Base-by-base conservation (phyloP, 1,284 basidiomycete genomes). In the Marasmius sp. region DNA sequence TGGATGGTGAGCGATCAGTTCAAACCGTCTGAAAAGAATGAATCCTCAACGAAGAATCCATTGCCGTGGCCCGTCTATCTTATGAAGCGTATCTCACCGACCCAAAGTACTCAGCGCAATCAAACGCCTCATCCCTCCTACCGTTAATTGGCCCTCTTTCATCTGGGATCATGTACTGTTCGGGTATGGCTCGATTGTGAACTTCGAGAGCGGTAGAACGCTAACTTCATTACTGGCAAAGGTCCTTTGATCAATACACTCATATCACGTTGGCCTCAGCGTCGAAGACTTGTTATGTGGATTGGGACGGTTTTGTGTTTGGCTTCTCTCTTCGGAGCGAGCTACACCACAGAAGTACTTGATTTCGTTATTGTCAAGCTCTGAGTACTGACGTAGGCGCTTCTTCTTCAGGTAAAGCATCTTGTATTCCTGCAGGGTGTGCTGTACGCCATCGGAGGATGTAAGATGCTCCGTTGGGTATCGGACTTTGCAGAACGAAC, bases 351-450 rank as follows among this genome's bases (percentile, higher is more conserved):
- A 11, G 69, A 70, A 59, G 75, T 74, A 59, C 34, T 27, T 27
- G 27, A 27, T 27, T 27, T 27, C 27, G 27, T 27, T 27, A 27
- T 27, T 5, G 2, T 27, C 2, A 5, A 27, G 27, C 5, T 27
- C 27, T 27, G 27, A 27, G 27, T 27, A 5, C 27, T 27, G 27
- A 27, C 27, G 27, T 5, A 27, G 27, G 27, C 27, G 27, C 27
- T 27, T 27, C 27, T 27, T 27, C 27, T 27, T 27, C 27, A 27
- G 27, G 27, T 27, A 2, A 27, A 66, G n/a, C 20, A 27, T 48
- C 69, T 81, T 0, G 59, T 81, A 10, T 60, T 71, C 34, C 66
- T 79, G 3, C 77, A 81, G 68, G 79, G 78, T n/a, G 67, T 75
- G 3, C 57, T 78, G 4, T 80, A 79, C 61, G 74, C 72, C 6